Evolutionary conservation across 257 asterid genomes (phyloP), one percentile per base, ranked within the genome.

Genomic region (Nicotiana knightiana): DNA sequence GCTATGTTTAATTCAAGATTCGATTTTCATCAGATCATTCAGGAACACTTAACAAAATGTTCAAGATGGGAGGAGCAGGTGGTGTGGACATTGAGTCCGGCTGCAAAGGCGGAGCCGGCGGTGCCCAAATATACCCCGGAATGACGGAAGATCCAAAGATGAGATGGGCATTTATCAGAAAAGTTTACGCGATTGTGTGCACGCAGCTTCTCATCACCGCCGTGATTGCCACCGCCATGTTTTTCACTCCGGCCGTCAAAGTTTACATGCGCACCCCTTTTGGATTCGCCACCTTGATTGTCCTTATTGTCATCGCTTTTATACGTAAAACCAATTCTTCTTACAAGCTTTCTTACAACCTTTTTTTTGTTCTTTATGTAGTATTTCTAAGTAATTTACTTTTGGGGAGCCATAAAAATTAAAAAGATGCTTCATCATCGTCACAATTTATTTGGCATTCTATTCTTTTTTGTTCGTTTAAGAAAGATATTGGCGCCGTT

Each of bases 151-250:
- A 85, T 58, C 92, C 95, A 6, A 87, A 84, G 83, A 35, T 93
- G 85, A 86, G 97, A 71, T 92, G 97, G 97, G 95, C 85, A 0
- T 93, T 93, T 85, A 93, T 93, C 70, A 91, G 95, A 9, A 93
- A 93, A 86, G 97, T 93, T 32, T 93, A 93, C 78, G 65, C 88
- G 54, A 92, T 93, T 26, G 88, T 93, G 1, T 89, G 88, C 87
- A 0, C 86, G 26, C 97, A 93, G 61, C 87, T 93, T 82, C 68
- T 88, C 11, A n/a, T 93, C 75, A 87, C 94, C 2, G 82, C 86
- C 16, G 93, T 88, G 16, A 79, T 87, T 35, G 82, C 93, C 3
- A 15, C 87, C 48, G 82, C 87, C 21, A 89, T 93, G 95, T 82
- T 83, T 54, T 68, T 90, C 9, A 48, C 80, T 9, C 85, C 62